Conservation (phyloP, 2,329 filamentous ascomycete species). For the Ophiostoma australiae region DNA sequence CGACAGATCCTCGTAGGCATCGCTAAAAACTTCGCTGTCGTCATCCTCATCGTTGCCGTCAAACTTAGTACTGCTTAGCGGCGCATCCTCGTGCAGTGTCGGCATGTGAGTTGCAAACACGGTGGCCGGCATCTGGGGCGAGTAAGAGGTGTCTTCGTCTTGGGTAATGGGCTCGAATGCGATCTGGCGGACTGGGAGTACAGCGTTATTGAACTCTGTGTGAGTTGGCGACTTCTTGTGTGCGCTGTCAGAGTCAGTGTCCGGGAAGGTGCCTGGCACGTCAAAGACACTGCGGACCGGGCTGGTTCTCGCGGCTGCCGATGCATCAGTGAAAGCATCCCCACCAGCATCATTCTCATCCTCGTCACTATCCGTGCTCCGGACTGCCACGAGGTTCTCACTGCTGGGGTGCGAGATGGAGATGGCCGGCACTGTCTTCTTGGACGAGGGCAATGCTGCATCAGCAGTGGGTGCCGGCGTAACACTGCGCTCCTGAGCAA, state of each 20-base stretch:
- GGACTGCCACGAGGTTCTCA: slow-evolving; percentile 28
- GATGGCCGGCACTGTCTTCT: slow-evolving; percentile 40
- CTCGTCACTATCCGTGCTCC: slow-evolving; percentile 3
- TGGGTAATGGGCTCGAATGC: slow-evolving; percentile 30
- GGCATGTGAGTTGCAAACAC: slow-evolving; percentile 30
- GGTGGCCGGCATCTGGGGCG: slow-evolving; percentile 28
- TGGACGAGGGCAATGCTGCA: slow-evolving; percentile 6
- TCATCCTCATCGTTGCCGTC: slow-evolving; percentile 19
- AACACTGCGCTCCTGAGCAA: not conserved
- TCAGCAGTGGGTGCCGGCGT: not conserved
- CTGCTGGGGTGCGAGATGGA: slow-evolving; percentile 42
- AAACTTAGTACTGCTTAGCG: slow-evolving; percentile 21
- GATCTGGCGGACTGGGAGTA: slow-evolving; percentile 21
- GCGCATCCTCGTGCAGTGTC: slow-evolving; percentile 35
- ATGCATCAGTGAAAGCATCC: not conserved
- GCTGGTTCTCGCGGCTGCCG: not conserved
- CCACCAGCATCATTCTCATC: not conserved
- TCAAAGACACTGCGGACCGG: slow-evolving; percentile 37
- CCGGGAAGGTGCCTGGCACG: slow-evolving; percentile 58
- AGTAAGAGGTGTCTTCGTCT: slow-evolving; percentile 24
- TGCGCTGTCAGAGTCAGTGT: slow-evolving; percentile 33
- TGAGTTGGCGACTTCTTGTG: slow-evolving; percentile 16
- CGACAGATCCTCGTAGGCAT: slow-evolving; percentile 68
- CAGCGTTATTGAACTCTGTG: not conserved
- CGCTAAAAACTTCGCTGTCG: slow-evolving; percentile 59